Conservation (phyloP, 768 basidiomycete genomes). For the Naematelia aurantialba region DNA sequence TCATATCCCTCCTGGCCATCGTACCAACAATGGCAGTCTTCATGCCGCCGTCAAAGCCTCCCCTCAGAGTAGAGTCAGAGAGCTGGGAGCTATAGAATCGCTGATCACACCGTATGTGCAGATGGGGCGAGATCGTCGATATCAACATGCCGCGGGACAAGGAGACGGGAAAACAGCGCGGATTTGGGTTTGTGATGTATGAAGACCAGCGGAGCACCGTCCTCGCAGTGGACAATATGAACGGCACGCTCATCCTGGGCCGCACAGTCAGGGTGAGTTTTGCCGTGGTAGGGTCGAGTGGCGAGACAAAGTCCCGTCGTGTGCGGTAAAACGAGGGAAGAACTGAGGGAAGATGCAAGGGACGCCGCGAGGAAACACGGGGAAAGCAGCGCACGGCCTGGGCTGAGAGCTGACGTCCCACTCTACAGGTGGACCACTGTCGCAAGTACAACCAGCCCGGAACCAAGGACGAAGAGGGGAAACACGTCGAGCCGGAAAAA, state of each 20-base stretch:
- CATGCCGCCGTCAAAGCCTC: no score
- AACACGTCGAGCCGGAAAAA: constrained; percentile 77
- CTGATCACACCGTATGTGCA: constrained; percentile 50
- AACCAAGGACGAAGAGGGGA: constrained; percentile 71
- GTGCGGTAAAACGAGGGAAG: no score
- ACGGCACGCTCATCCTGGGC: constrained; percentile 83
- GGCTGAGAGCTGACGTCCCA: no score
- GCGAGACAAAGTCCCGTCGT: no score
- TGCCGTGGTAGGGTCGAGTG: no score
- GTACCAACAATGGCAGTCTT: no score
- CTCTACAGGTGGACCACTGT: constrained; percentile 54
- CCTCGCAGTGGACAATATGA: constrained; percentile 96
- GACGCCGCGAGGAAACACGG: no score
- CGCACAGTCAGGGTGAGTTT: constrained; percentile 83
- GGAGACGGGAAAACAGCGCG: constrained; percentile 79
- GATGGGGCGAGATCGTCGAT: constrained; percentile 96
- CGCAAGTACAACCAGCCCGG: constrained; percentile 81
- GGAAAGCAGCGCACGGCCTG: no score
- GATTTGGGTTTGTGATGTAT: constrained; percentile 98
- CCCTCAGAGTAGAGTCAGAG: no score
- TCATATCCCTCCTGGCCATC: no score
- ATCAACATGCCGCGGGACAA: constrained; percentile 93
- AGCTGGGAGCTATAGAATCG: no score
- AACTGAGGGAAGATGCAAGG: no score
- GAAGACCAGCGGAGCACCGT: constrained; percentile 95